Base-by-base conservation (phyloP, 2,329 filamentous ascomycete genomes). In the Trichoderma asperellum region DNA sequence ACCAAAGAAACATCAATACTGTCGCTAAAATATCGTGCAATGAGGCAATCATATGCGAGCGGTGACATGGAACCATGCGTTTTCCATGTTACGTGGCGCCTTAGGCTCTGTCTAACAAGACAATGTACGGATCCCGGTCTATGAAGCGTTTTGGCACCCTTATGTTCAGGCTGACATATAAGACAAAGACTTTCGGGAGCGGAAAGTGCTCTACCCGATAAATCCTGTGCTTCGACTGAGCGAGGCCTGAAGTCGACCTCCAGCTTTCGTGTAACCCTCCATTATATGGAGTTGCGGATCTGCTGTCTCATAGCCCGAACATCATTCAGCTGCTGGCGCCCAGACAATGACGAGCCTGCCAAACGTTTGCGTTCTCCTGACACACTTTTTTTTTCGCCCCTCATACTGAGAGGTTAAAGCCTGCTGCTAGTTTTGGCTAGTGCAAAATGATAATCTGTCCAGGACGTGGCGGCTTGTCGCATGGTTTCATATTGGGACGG, bases 141-240 rank as follows among this genome's bases (percentile, higher is more conserved):
- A 21, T 32, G 64, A 59, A 49, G 27, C 37, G 40, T 37, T 58
- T 59, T 56, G 7, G 35, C 40, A 37, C 24, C 12, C 58, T 58
- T 40, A 37, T 6, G 11, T 12, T 52, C 43, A 37, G 32, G 40
- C 40, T 16, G 55, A 49, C 40, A 37, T 52, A 37, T 52, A 32
- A 37, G 29, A 32, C 27, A 52, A 35, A 40, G 18, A 35, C 29
- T 47, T 29, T 49, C 64, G 64, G 64, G 40, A 59, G 49, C 47
- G 47, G 49, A 52, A 24, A 61, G 65, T 68, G 65, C 57, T 61
- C 58, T 68, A 68, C 47, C 65, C 65, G 65, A 68, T 12, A 49
- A 49, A 24, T 24, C 18, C 16, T 35, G 21, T n/a, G 32, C 40
- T 10, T 52, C 21, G 16, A 29, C 29, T n/a, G n/a, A 14, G n/a